Conservation (phyloP, 345 rosid species). For the Psidium guajava region DNA sequence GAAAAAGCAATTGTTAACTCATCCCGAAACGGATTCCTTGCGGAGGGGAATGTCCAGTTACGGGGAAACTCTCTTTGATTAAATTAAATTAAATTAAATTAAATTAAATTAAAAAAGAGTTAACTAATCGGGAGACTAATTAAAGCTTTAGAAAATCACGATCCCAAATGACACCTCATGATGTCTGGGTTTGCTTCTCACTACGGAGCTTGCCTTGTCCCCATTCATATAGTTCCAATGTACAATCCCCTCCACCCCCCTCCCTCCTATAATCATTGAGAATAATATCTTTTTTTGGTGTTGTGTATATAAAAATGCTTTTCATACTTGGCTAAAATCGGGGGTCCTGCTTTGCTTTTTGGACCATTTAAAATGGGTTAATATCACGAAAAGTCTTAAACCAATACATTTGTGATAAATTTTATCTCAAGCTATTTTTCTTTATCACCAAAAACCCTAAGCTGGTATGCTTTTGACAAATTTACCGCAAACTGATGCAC, state of each 20-base stretch:
- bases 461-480: too few relatives aligned
- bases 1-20: slow-evolving; percentile 30
- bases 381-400: too few relatives aligned
- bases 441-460: too few relatives aligned
- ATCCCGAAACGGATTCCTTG: slow-evolving; percentile 53
- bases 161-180: neutral
- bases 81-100: neutral
- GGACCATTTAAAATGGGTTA: neutral
- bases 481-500: too few relatives aligned
- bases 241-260: neutral
- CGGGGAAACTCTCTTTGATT: neutral
- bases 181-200: neutral
- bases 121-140: neutral
- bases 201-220: neutral
- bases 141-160: neutral
- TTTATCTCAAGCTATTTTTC: too few relatives aligned
- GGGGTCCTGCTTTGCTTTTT: accelerated
- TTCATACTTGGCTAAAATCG: accelerated
- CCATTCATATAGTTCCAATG: neutral
- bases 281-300: neutral
- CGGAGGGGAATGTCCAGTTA: slow-evolving; percentile 30
- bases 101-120: neutral
- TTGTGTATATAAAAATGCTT: neutral
- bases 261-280: neutral
- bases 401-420: too few relatives aligned